phyloP scores from a whole-genome alignment of 345 rosid species.

The Syzygium oleosum region DNA sequence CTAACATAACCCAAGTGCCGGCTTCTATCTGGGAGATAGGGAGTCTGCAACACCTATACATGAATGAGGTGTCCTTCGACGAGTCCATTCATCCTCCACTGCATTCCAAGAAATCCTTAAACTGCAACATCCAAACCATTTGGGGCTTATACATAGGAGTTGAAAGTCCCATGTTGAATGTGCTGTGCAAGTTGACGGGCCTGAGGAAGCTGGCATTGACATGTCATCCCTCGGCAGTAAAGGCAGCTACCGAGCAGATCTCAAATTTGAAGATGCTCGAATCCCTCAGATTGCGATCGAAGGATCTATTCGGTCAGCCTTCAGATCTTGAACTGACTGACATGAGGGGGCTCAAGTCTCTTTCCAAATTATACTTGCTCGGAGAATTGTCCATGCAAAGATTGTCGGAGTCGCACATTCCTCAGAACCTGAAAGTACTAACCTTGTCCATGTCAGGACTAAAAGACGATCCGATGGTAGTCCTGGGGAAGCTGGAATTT shows the following conservation, averaged over 20 bases:
- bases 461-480: conserved; percentile 8
- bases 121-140: conserved; percentile 12
- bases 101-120: not conserved
- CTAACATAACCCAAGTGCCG: conserved; percentile 14
- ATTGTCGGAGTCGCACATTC: not conserved
- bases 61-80: conserved; percentile 7
- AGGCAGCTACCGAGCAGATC: conserved; percentile 1
- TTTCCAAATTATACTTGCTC: conserved; percentile 20
- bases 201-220: conserved; percentile 23
- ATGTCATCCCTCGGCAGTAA: conserved; percentile 2
- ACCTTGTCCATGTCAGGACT: conserved; percentile 14
- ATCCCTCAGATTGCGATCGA: conserved; percentile 18
- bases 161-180: not conserved
- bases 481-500: conserved; percentile 2
- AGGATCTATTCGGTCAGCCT: conserved; percentile 11
- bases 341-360: not conserved
- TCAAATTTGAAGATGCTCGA: not conserved
- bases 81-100: not conserved
- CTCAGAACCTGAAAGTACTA: conserved; percentile 10
- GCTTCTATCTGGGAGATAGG: conserved; percentile 7
- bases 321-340: conserved; percentile 2
- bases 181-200: not conserved
- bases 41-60: conserved; percentile 10
- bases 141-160: conserved; percentile 16
- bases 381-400: not conserved